phyloP scores from a whole-genome alignment of 2,329 filamentous ascomycete genomes.

The Dactylellina parvicollis region DNA sequence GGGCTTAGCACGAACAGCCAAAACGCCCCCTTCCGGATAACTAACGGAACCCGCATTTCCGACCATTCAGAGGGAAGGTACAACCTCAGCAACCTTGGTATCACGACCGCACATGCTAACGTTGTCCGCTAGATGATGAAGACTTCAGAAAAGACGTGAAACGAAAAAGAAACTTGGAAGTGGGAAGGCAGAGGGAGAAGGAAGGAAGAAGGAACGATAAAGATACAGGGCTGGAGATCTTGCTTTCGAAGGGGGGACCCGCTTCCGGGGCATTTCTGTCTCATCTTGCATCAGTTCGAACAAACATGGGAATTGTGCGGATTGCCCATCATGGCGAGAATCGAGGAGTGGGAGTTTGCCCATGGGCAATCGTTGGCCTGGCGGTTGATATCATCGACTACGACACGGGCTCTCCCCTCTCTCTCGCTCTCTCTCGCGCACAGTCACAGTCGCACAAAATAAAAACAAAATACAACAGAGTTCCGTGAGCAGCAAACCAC shows the following conservation, averaged over 20 bases:
- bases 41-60: too few species aligned
- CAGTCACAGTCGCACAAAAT: background rate
- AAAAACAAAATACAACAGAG: background rate
- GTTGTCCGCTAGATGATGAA: too few species aligned
- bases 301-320: constrained; percentile 43
- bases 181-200: too few species aligned
- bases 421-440: background rate
- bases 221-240: constrained; percentile 35
- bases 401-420: background rate
- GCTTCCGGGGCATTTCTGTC: background rate
- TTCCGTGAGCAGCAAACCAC: constrained; percentile 14
- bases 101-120: background rate
- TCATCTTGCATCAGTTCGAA: background rate
- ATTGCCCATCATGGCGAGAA: constrained; percentile 36
- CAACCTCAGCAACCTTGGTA: background rate
- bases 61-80: too few species aligned
- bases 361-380: constrained; percentile 1
- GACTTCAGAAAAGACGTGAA: constrained; percentile 1
- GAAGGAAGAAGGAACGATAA: too few species aligned
- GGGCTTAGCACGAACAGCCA: too few species aligned
- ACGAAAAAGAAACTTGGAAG: constrained; percentile 37
- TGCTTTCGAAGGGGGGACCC: constrained; percentile 7
- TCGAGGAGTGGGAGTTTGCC: constrained; percentile 19
- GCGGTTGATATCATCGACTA: constrained; percentile 24
- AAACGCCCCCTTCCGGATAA: too few species aligned